Base-by-base conservation (phyloP, 495 filamentous ascomycete genomes). In the Xylaria castorea region DNA sequence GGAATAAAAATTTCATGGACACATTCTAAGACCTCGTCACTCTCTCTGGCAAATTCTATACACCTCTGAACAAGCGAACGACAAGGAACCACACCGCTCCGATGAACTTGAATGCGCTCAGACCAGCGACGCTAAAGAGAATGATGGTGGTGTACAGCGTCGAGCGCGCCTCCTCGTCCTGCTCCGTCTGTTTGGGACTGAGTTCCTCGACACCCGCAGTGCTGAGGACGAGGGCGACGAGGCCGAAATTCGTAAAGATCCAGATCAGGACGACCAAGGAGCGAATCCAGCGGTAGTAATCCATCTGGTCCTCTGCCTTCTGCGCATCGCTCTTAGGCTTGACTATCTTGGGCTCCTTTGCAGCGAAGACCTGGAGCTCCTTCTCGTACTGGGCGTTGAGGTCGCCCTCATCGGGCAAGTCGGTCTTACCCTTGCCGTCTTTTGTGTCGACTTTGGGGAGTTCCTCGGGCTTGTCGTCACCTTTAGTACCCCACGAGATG, bases 241-340 rank as follows among this genome's bases (percentile, higher is more conserved):
- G 91, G 12, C 90, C 94, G 78, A 98, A 92, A 82, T 99, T 99
- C 75, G 90, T 95, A 78, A 97, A 94, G 83, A 99, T 96, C 97
- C 97, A 99, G 69, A 91, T 88, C 65, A 99, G 85, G 68, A 99
- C 97, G 76, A 97, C 94, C 18, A 93, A 88, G 68, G 92, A 94
- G 61, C 97, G 89, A 79, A 99, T 97, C 53, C 95, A 96, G 77
- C 95, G 94, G 86, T 99, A 99, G 80, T 98, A 99, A 80, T 98
- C 96, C 83, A 97, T 94, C 83, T 99, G 96, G 75, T 92, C 92
- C 77, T 97, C 94, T 55, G 85, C 82, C 63, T 85, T 80, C 66
- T 88, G 85, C 6, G 91, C 87, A 16, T 89, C 84, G 27, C 89
- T 84, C 73, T 90, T 87, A 72, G 93, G 90, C 60, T 87, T 86